Evolutionary conservation across 1,139 yeast genomes (phyloP).

Genomic region (Magnusiomyces ingens): DNA sequence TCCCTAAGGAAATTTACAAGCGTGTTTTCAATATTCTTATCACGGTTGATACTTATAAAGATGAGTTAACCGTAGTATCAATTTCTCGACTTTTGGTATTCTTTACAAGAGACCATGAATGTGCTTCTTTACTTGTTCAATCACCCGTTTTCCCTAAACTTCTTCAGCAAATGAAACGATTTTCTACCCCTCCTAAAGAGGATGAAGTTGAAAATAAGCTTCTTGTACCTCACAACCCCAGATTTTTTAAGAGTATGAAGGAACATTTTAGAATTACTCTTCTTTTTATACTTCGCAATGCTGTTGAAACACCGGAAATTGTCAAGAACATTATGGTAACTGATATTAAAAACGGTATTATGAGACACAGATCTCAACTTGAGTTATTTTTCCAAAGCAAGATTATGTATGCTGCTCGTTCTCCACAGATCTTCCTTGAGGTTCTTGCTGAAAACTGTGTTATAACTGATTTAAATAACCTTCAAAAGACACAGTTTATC

Average conservation of each 20-base stretch:
- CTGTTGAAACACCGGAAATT: conserved; percentile 56
- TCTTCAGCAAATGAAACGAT: conserved; percentile 26
- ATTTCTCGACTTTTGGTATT: conserved; percentile 48
- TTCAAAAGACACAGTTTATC: conserved; percentile 11
- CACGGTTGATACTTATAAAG: conserved; percentile 36
- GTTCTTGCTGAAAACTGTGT: conserved; percentile 38
- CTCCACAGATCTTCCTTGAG: conserved; percentile 50
- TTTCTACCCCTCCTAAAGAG: conserved; percentile 23
- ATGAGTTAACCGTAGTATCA: conserved; percentile 44
- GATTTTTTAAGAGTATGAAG: not conserved
- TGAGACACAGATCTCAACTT: not conserved
- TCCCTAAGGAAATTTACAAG: conserved; percentile 33
- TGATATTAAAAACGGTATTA: conserved; percentile 18
- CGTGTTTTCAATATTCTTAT: conserved; percentile 42
- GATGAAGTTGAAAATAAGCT: not conserved
- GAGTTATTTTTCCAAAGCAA: not conserved
- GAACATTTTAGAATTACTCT: conserved; percentile 31
- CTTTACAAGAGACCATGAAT: conserved; percentile 42
- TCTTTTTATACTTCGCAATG: conserved; percentile 51
- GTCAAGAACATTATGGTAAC: conserved; percentile 43
- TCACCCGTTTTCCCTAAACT: conserved; percentile 39
- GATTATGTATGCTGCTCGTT: conserved; percentile 45
- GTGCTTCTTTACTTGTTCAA: conserved; percentile 38
- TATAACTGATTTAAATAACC: conserved; percentile 24
- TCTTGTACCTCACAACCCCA: not conserved